Base-by-base conservation (phyloP, 257 asterid genomes). In the Solanum clarkiae region DNA sequence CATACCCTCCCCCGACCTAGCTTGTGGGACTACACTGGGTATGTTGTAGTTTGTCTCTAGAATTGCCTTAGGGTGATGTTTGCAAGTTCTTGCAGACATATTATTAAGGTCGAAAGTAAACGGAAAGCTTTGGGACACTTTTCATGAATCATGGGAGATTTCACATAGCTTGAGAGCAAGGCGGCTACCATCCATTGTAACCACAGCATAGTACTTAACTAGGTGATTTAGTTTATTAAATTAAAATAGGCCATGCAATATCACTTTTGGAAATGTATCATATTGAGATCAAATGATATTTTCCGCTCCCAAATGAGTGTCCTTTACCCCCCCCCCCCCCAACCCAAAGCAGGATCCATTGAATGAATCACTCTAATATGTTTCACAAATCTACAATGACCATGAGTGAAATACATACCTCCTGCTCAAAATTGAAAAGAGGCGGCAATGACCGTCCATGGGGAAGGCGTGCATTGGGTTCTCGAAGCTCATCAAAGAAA, bases 401-500 rank as follows among this genome's bases (percentile, higher is more conserved):
- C 57, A n/a, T 77, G 63, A 77, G 24, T 51, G 82, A 8, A 1
- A 63, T 77, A 69, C 80, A 65, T 85, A 94, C 99, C 98, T 96
- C 99, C 87, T 93, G 97, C 88, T 96, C 93, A 92, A 96, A 96
- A 89, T 94, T 93, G 88, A 96, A 96, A 42, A 96, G 92, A 80
- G 97, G 94, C 10, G 97, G 99, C 84, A 96, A 87, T 54, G 95
- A 94, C 79, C 96, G 95, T 40, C 98, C 97, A 88, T 93, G 94
- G 26, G 97, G 97, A 86, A 96, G 90, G 79, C 93, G 93, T 45
- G 92, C 91, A 87, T 93, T 93, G 85, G 95, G 98, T 82, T 96
- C 98, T 51, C 99, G 96, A 26, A 96, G 94, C 88, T 94, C 99
- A 86, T 96, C 95, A 86, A 96, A 96, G 93, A 96, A 96, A 80